Evolutionary conservation across 306 rosid genomes (phyloP).

Genomic region (Senna siamea): DNA sequence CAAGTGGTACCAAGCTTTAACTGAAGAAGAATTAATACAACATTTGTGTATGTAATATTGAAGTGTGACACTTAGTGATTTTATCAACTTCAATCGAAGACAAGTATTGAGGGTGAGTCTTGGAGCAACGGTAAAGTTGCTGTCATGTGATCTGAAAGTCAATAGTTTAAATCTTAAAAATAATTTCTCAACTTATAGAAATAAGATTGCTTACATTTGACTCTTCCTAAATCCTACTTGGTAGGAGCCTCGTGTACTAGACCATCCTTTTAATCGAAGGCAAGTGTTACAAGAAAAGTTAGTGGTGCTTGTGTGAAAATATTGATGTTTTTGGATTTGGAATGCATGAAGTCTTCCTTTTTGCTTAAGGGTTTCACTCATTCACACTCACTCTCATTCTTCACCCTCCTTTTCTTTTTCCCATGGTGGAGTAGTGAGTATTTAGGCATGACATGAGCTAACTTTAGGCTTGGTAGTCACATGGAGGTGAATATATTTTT

Average conservation of each 20-base stretch:
- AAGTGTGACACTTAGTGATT: constrained; percentile 25
- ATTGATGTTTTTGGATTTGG: constrained; percentile 35
- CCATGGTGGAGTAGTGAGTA: constrained; percentile 26
- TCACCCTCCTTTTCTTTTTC: constrained; percentile 5
- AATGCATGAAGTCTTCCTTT: constrained; percentile 38
- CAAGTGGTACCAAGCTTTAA: constrained; percentile 43
- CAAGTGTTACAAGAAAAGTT: constrained; percentile 5
- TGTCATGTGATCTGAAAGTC: too few relatives aligned
- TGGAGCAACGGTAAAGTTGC: too few relatives aligned
- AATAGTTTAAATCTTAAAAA: too few relatives aligned
- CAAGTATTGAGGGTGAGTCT: too few relatives aligned
- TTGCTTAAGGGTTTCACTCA: constrained; percentile 48
- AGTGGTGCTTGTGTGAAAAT: constrained; percentile 2
- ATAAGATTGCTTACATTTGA: too few relatives aligned
- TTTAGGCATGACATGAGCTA: constrained; percentile 46
- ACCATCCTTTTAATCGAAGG: too few relatives aligned
- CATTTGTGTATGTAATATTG: constrained; percentile 28
- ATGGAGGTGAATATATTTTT: constrained; percentile 48
- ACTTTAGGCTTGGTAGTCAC: constrained; percentile 45
- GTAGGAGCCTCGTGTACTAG: too few relatives aligned
- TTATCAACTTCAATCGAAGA: constrained; percentile 19
- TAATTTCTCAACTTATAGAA: too few relatives aligned
- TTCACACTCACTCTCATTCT: constrained; percentile 37
- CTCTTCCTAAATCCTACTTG: too few relatives aligned
- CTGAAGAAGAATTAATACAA: constrained; percentile 32